Evolutionary conservation across 2,329 filamentous ascomycete genomes (phyloP), one percentile per base, ranked within the genome.

Genomic region (Colletotrichum eleusines): DNA sequence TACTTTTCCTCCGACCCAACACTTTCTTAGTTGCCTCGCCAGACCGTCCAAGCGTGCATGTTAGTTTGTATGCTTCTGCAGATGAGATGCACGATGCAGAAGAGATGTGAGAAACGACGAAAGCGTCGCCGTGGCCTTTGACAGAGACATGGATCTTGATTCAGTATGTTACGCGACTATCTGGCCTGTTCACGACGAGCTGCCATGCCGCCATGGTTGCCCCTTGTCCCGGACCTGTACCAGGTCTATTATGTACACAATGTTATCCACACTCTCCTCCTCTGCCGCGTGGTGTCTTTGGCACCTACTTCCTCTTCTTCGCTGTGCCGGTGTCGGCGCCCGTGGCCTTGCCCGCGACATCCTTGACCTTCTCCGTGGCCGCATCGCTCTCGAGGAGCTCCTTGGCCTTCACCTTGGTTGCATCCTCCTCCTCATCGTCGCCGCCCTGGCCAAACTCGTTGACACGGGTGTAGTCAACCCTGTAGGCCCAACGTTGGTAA

Each of bases 391-490:
- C 80, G 18, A 76, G 77, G 26, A 75, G 73, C 48, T 77, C 74
- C 65, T 79, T 77, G 14, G 74, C 74, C 72, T 80, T 77, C 65
- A 82, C 77, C 75, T 81, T 79, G 28, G 38, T 50, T n/a, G 78
- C 77, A 48, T 79, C 86, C 57, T 86, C 86, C 44, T 89, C 88
- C 28, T 94, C 93, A 33, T 94, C 92, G n/a, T 97, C 95, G n/a
- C 96, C 96, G 44, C 95, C 96, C 85, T 98, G 96, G 11, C 96
- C 96, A 79, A 98, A 99, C 82, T 99, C 96, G 81, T 99, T 99
- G 78, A 99, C 92, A 73, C 96, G 90, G 14, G 88, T 91, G 83
- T 95, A 96, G 81, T 99, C 96, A 72, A 96, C 87, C 83, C 92
- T 94, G 86, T 99, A 99, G 65, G 92, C 92, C 88, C 90, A 99